Evolutionary conservation across 225 moss, liverwort and hornwort genomes (phyloP), one percentile per base, ranked within the genome.

Genomic region (Thuidium tamariscinum): DNA sequence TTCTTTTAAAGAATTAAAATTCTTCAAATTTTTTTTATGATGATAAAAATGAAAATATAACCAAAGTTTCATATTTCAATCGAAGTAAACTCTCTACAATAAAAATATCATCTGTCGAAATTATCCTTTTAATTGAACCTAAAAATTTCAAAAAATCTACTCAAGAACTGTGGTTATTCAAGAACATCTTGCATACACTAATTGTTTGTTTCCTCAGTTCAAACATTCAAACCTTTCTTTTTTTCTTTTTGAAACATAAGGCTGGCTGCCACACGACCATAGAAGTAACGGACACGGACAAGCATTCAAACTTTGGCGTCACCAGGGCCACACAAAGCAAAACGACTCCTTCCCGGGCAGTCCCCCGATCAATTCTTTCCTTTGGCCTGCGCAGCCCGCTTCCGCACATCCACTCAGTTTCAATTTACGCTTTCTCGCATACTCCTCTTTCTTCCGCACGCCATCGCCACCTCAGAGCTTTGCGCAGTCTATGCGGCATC

Each of bases 21-120:
- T n/a, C n/a, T n/a, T n/a, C n/a, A n/a, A n/a, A n/a, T 22, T 67
- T 68, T 11, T 22, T 12, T 37, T 3, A 36, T 27, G 14, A 13
- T 2, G 14, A 36, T 2, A 2, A 16, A 2, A 4, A 10, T n/a
- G 19, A n/a, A n/a, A n/a, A n/a, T n/a, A n/a, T 7, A 65, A 20
- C 13, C 13, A 39, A 69, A 39, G 21, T 67, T 67, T 67, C 5
- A 5, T 37, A 37, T 68, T 39, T 14, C 14, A 68, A 39, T 25
- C 4, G 23, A 39, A 4, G 4, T 67, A 13, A 67, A 37, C 4
- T 17, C 13, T 67, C 21, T 36, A 5, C 20, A 1, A 36, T 65
- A 65, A 10, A 11, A 39, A 14, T 14, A 8, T 26, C 39, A 5
- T 44, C 0, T 0, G 27, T 11, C 0, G 2, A 9, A 42, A 16